phyloP scores from a whole-genome alignment of 192 early-diverging fungal species.

The Jimgerdemannia lactiflua region DNA sequence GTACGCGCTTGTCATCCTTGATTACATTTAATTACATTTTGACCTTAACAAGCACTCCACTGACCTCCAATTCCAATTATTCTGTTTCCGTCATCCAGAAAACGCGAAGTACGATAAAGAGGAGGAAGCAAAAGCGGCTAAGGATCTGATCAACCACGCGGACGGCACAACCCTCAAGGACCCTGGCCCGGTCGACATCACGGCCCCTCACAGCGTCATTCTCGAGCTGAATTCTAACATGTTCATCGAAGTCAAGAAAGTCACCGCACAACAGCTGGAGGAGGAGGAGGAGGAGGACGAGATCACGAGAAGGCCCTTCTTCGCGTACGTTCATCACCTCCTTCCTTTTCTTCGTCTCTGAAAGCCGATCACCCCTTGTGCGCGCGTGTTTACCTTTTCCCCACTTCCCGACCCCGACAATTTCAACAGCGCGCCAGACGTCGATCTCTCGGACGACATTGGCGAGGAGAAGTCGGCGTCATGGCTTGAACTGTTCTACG shows the following conservation, averaged over 20 bases:
- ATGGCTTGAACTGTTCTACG: conserved; percentile 45
- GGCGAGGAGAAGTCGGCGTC: conserved; percentile 31
- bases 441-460: conserved; percentile 36
- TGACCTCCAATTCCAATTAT: conserved; percentile 6
- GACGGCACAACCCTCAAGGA: conserved; percentile 21
- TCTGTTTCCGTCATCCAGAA: background rate
- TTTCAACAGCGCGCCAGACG: conserved; percentile 9
- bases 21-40: background rate
- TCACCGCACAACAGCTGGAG: background rate
- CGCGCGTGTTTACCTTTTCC: background rate
- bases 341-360: background rate
- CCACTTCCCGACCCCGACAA: too few relatives aligned
- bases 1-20: background rate
- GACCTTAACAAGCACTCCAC: conserved; percentile 1
- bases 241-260: conserved; percentile 23
- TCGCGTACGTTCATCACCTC: conserved; percentile 9
- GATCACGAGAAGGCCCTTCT: conserved; percentile 26
- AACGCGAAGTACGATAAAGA: background rate
- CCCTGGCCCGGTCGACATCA: conserved; percentile 25
- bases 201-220: background rate
- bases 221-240: conserved; percentile 29
- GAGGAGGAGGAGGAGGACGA: conserved; percentile 4
- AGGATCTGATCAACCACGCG: conserved; percentile 1
- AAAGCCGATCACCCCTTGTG: background rate
- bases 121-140: background rate